These are phyloP conservation scores for Nitzschia inconspicua DNA, from an alignment of 108 stramenopile genomes.

Conservation along the genomic window DNA sequence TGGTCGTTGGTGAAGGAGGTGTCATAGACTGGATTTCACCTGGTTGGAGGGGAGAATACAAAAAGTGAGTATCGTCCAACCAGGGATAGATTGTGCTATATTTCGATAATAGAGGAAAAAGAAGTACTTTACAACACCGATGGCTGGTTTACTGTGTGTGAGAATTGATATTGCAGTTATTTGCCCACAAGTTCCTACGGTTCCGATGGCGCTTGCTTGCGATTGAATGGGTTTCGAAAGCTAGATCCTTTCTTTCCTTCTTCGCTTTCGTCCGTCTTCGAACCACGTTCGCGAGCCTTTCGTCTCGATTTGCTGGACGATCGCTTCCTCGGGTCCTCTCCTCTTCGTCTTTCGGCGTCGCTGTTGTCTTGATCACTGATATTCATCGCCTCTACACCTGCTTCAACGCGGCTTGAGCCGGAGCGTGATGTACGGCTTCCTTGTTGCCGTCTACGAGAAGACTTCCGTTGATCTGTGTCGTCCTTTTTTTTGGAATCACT, in stretches of 20 bases:
- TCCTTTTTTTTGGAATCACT: neutral
- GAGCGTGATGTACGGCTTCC: neutral
- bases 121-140: no score
- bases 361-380: neutral
- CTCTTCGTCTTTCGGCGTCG: no score
- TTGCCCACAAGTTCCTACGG: no score
- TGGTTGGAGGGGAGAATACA: slow-evolving; percentile 87
- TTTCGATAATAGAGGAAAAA: no score
- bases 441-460: neutral
- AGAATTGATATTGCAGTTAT: no score
- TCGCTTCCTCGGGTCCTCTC: no score
- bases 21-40: slow-evolving; percentile 87
- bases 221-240: neutral
- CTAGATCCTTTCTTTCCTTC: neutral
- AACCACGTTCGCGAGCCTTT: neutral
- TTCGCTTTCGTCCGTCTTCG: neutral
- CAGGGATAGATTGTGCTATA: no score
- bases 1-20: slow-evolving; percentile 80
- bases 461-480: neutral
- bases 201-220: slow-evolving; percentile 1
- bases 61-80: no score
- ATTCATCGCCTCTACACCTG: neutral
- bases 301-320: neutral
- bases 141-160: no score
- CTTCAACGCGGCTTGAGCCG: neutral